Evolutionary conservation across 129 eudicot species (phyloP).

Genomic region (Dittrichia graveolens): DNA sequence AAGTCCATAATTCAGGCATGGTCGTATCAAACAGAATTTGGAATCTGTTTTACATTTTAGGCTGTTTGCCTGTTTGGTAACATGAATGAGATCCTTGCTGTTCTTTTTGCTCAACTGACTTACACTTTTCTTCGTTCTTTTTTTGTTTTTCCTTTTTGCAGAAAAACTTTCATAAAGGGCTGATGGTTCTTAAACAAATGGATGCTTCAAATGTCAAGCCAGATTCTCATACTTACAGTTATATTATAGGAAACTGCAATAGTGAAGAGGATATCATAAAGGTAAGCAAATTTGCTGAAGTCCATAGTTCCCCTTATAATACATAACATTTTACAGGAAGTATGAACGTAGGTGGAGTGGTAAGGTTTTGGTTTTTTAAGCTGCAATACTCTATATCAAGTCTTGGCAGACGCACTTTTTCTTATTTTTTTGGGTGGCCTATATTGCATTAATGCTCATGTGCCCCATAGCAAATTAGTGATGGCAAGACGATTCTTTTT

Average conservation of each 20-base stretch:
- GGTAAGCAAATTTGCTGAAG: constrained; percentile 39
- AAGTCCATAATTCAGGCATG: constrained; percentile 6
- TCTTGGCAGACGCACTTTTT: no score
- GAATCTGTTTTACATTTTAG: constrained; percentile 9
- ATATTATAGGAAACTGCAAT: constrained; percentile 62
- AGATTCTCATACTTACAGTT: constrained; percentile 78
- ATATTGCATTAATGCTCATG: no score
- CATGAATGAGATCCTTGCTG: not conserved
- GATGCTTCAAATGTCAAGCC: constrained; percentile 64
- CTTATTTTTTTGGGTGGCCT: no score
- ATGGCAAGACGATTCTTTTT: no score
- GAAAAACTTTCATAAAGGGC: constrained; percentile 58
- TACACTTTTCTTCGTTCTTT: constrained; percentile 22
- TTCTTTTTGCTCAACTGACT: constrained; percentile 19
- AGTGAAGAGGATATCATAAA: constrained; percentile 60
- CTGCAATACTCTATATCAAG: no score
- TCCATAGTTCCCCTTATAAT: not conserved
- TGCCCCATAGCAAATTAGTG: no score
- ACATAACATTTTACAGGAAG: no score
- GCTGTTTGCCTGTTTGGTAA: constrained; percentile 22
- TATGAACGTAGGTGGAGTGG: no score
- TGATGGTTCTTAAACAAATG: constrained; percentile 82
- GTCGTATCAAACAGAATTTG: constrained; percentile 9
- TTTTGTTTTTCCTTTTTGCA: constrained; percentile 38
- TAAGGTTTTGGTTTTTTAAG: no score